Evolutionary conservation across 441 rosid genomes (phyloP).

Genomic region (Croton setiger): DNA sequence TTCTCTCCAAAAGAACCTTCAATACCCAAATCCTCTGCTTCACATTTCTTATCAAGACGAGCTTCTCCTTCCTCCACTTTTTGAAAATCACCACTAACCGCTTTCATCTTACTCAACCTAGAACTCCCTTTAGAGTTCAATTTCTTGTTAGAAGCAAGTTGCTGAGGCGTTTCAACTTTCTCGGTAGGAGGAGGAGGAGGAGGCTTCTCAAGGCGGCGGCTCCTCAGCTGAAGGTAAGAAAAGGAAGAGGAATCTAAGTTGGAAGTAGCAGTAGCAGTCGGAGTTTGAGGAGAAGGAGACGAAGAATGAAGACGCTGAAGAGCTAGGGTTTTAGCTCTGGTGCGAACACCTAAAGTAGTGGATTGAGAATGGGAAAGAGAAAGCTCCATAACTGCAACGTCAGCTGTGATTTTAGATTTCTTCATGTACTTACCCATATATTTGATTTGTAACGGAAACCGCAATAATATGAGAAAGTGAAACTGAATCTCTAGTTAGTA

Average conservation of each 20-base stretch:
- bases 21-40: slow-evolving; percentile 29
- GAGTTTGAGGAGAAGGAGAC: slow-evolving; percentile 14
- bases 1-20: slow-evolving; percentile 69
- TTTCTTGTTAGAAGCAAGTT: neutral
- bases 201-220: slow-evolving; percentile 71
- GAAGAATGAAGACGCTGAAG: slow-evolving; percentile 46
- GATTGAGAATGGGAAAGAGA: slow-evolving; percentile 40
- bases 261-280: slow-evolving; percentile 8
- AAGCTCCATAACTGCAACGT: slow-evolving; percentile 56
- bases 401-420: slow-evolving; percentile 61
- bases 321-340: slow-evolving; percentile 82
- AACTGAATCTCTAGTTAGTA: neutral
- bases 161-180: slow-evolving; percentile 20
- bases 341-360: slow-evolving; percentile 65
- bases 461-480: neutral
- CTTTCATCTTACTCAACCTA: slow-evolving; percentile 15
- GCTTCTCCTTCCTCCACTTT: slow-evolving; percentile 9
- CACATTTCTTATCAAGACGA: slow-evolving; percentile 20
- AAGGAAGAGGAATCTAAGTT: slow-evolving; percentile 15
- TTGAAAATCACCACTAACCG: neutral
- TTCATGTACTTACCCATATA: slow-evolving; percentile 87
- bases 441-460: neutral
- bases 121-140: slow-evolving; percentile 27
- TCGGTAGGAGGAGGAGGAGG: slow-evolving; percentile 36
- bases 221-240: slow-evolving; percentile 71